Conservation (phyloP, 441 rosid genomes). For the Adansonia madagascariensis region DNA sequence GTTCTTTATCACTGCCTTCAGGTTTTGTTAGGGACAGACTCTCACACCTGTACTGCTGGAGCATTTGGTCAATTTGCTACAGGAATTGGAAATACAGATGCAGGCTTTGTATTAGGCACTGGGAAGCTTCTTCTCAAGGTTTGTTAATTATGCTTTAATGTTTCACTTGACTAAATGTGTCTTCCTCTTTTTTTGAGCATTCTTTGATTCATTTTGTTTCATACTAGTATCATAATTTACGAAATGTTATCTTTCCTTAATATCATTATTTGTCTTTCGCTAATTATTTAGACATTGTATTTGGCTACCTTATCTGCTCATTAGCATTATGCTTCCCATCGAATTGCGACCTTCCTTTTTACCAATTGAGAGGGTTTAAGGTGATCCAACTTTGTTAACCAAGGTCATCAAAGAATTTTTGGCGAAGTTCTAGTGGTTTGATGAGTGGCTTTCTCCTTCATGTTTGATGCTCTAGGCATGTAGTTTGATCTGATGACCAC, state of each 20-base stretch:
- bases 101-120: conserved; percentile 89
- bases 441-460: background rate
- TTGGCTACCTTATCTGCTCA: background rate
- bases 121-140: conserved; percentile 96
- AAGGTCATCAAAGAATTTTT: background rate
- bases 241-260: background rate
- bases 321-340: background rate
- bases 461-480: background rate
- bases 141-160: conserved; percentile 12
- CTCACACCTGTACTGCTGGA: conserved; percentile 97
- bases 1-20: conserved; percentile 32
- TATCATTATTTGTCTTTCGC: background rate
- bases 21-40: conserved; percentile 93
- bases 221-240: background rate
- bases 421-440: background rate
- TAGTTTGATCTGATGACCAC: background rate
- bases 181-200: background rate
- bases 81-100: conserved; percentile 98
- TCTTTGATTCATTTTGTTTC: conserved; percentile 7
- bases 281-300: background rate
- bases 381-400: background rate
- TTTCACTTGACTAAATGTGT: background rate
- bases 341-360: background rate
- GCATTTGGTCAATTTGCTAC: conserved; percentile 99
- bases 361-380: background rate